A percentile compares a stretch with the other conserved stretches of the same genome.
These are phyloP conservation scores for Boletus rex-veris DNA, from an alignment of 768 basidiomycete genomes.

Conservation along the genomic window DNA sequence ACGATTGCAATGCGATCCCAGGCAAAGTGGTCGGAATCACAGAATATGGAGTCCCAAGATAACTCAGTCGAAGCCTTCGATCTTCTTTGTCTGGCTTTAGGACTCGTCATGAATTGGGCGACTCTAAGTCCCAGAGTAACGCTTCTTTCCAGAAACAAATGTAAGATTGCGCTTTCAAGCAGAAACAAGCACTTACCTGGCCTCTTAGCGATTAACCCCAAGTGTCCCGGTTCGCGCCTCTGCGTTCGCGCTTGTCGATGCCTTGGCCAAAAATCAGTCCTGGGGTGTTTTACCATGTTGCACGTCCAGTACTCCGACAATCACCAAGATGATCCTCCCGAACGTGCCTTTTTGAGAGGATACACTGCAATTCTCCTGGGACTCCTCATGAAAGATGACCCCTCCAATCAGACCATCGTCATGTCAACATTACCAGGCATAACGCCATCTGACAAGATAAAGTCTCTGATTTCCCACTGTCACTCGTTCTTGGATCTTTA, in stretches of 20 bases:
- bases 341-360: constrained; percentile 58
- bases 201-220: constrained; percentile 46
- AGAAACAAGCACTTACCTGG: not conserved
- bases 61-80: constrained; percentile 51
- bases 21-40: constrained; percentile 17
- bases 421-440: constrained; percentile 35
- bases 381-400: constrained; percentile 37
- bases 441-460: constrained; percentile 17
- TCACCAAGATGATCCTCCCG: constrained; percentile 24
- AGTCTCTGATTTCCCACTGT: constrained; percentile 34
- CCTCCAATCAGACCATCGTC: constrained; percentile 32
- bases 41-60: not conserved
- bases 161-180: constrained; percentile 37
- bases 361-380: constrained; percentile 76
- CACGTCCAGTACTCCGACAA: constrained; percentile 40
- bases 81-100: constrained; percentile 69
- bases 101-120: constrained; percentile 72
- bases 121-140: constrained; percentile 54
- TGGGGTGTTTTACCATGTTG: constrained; percentile 50
- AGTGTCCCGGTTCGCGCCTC: constrained; percentile 44
- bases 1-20: constrained; percentile 45
- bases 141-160: constrained; percentile 41
- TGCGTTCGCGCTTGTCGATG: constrained; percentile 60
- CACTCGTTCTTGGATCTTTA: constrained; percentile 43
- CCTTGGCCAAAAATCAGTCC: constrained; percentile 37